Conservation (phyloP, 148 eudicot genomes). For the Tetragonia tetragonoides region DNA sequence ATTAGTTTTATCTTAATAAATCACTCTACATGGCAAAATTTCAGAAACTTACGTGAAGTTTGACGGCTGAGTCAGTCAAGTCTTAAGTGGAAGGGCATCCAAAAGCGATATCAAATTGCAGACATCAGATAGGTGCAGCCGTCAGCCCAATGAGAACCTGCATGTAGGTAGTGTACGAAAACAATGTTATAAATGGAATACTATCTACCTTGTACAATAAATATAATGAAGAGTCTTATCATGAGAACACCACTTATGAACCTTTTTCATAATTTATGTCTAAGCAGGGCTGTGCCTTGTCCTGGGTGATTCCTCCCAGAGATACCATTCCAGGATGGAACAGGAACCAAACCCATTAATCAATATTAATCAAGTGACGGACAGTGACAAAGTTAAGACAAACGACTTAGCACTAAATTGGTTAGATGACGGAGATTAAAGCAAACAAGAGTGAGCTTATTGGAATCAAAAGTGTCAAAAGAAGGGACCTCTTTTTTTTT, state of each 20-base stretch:
- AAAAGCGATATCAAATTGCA: conserved; percentile 15
- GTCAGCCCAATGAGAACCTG: conserved; percentile 7
- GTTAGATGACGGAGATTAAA: conserved; percentile 9
- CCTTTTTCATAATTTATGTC: conserved; percentile 4
- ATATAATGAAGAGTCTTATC: conserved; percentile 14
- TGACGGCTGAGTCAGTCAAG: conserved; percentile 1
- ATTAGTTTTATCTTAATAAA: too few species aligned
- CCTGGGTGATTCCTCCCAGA: conserved; percentile 18
- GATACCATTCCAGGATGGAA: conserved; percentile 23
- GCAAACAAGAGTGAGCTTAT: conserved; percentile 23
- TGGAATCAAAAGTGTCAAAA: conserved; percentile 17
- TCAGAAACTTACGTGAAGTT: conserved; percentile 3
- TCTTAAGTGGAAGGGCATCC: conserved; percentile 1
- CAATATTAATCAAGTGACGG: conserved; percentile 9
- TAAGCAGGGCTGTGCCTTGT: conserved; percentile 21
- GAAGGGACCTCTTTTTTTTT: conserved; percentile 3
- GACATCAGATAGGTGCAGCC: conserved; percentile 8
- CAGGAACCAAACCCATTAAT: conserved; percentile 30
- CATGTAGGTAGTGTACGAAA: conserved; percentile 14
- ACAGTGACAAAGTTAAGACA: conserved; percentile 5
- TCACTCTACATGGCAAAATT: not conserved
- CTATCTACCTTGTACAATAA: conserved; percentile 16
- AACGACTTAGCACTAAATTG: conserved; percentile 15
- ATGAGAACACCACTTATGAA: conserved; percentile 14
- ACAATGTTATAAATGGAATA: conserved; percentile 9